phyloP scores from a whole-genome alignment of 2,329 filamentous ascomycete genomes.

The Paecilomyces variotii region DNA sequence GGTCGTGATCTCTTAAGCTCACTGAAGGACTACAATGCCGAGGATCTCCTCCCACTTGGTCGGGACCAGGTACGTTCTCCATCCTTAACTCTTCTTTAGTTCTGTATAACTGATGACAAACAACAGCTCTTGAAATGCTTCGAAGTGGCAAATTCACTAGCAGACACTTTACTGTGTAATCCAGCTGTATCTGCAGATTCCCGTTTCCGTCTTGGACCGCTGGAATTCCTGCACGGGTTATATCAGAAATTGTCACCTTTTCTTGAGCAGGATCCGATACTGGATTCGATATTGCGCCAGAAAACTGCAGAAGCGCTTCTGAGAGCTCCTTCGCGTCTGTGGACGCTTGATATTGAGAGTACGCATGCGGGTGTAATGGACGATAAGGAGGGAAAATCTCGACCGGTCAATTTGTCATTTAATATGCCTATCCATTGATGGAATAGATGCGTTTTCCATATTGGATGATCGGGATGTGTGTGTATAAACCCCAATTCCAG shows the following conservation, averaged over 20 bases:
- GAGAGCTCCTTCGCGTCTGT: conserved; percentile 15
- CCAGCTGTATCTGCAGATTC: not conserved
- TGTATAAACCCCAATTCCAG: not conserved
- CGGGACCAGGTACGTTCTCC: conserved; percentile 19
- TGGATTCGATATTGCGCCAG: conserved; percentile 19
- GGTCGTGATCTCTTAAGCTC: conserved; percentile 18
- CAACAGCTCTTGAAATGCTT: conserved; percentile 22
- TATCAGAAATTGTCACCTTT: conserved; percentile 23
- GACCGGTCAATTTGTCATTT: not conserved
- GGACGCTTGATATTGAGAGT: conserved; percentile 5
- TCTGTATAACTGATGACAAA: not conserved
- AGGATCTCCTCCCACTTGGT: conserved; percentile 21
- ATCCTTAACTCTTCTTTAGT: not conserved
- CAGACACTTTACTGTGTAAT: conserved; percentile 18
- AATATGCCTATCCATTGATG: not conserved
- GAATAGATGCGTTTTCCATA: not conserved
- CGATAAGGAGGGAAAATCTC: not conserved
- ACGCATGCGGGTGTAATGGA: not conserved
- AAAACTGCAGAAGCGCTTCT: conserved; percentile 22
- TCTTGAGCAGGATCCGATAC: conserved; percentile 15
- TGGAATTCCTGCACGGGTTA: conserved; percentile 21
- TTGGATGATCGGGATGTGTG: not conserved
- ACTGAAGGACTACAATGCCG: conserved; percentile 14
- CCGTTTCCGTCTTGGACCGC: conserved; percentile 15
- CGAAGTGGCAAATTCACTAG: conserved; percentile 23